Base-by-base conservation (phyloP, 805 yeast genomes). In the Yarrowia hollandica region DNA sequence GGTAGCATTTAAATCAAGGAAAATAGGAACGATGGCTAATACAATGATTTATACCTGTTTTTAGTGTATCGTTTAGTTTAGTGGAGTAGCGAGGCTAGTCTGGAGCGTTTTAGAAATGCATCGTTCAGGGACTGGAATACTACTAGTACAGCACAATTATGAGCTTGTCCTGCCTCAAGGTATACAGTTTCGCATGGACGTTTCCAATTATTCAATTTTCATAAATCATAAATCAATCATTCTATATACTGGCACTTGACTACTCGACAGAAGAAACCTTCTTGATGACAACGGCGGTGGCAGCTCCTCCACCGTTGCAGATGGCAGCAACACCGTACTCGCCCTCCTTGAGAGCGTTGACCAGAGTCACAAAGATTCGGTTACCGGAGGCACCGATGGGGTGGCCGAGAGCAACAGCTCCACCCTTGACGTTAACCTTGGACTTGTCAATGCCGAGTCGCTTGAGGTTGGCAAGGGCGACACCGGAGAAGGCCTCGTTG, bases 301-400 rank as follows among this genome's bases (percentile, higher is more conserved):
- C 96, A 72, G 96, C 97, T 72, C 98, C 98, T 69, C 97, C 97
- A 78, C 97, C 97, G 72, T 91, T 91, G 80, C 97, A 92, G 68
- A 91, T 85, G 74, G 89, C 97, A 66, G 96, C 96, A 63, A 83
- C 88, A 72, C 98, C 98, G 63, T 83, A 75, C 74, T 86, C 89
- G 66, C 90, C 91, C 74, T 89, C 96, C 54, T 74, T 67, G 60
- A 74, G 65, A 37, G 67, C 64, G 62, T 70, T 64, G 56, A 75
- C 60, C 58, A 75, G 63, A 16, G 77, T 74, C 62, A 88, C 92
- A 52, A 91, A 80, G 68, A 90, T 80, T 79, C 97, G 82, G 46
- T 96, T 95, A 74, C 97, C 97, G n/a, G 96, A 88, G 71, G 92
- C 85, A 61, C 97, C 97, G 71, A 91, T 80, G 70, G 97, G 96